A percentile compares a stretch with the other conserved stretches of the same genome.
Conservation (phyloP, 2,329 filamentous ascomycete species). For the Sarocladium kiliense region DNA sequence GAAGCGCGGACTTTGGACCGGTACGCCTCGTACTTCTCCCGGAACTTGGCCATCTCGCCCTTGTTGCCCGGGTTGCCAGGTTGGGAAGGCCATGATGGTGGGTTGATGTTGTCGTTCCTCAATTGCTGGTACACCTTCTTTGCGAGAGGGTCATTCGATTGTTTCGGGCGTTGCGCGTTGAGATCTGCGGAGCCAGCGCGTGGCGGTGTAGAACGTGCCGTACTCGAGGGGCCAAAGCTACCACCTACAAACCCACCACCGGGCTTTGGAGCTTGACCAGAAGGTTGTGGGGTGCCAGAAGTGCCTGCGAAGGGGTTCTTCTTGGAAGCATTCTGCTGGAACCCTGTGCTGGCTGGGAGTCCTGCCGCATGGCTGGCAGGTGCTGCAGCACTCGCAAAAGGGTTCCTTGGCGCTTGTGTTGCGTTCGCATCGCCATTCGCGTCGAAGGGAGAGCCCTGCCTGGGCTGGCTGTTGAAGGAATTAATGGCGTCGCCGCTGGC, state of each 20-base stretch:
- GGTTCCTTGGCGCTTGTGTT: constrained; percentile 9
- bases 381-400: constrained; percentile 5
- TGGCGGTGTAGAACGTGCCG: not conserved
- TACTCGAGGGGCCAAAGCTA: not conserved
- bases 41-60: constrained; percentile 47
- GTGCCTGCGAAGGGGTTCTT: constrained; percentile 14
- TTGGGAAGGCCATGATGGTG: constrained; percentile 51
- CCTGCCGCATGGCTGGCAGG: constrained; percentile 1
- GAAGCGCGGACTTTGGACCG: constrained; percentile 51
- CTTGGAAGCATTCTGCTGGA: constrained; percentile 19
- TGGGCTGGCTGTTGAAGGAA: constrained; percentile 18
- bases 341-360: constrained; percentile 16
- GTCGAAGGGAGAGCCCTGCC: constrained; percentile 9
- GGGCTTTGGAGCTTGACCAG: not conserved
- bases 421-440: constrained; percentile 18
- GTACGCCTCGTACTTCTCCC: constrained; percentile 52
- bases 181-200: constrained; percentile 13
- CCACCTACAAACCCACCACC: not conserved
- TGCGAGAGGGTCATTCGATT: constrained; percentile 35
- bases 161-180: constrained; percentile 15
- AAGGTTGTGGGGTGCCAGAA: not conserved
- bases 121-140: constrained; percentile 48
- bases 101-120: constrained; percentile 46
- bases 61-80: constrained; percentile 48
- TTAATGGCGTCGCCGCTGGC: not conserved